Percentiles rank a stretch among this genome's conserved stretches.
Evolutionary conservation across 768 basidiomycete genomes (phyloP).

Genomic region (Panus rudis): DNA sequence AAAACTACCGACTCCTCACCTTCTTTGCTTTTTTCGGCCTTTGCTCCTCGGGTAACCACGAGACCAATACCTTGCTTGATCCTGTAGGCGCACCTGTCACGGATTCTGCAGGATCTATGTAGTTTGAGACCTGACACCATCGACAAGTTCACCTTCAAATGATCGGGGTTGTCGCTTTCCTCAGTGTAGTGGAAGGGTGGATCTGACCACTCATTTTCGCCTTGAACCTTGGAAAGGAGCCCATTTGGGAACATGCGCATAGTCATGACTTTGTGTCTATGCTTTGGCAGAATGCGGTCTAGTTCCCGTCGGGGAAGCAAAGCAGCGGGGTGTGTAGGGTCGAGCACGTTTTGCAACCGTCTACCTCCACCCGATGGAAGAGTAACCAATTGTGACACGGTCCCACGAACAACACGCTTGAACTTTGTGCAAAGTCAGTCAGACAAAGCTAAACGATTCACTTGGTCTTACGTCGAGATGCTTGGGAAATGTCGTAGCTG

Average conservation of each 20-base stretch:
- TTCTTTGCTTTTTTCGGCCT: conserved; percentile 15
- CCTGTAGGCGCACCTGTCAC: conserved; percentile 25
- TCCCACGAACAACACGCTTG: conserved; percentile 1
- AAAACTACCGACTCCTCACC: conserved; percentile 12
- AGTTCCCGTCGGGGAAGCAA: not conserved
- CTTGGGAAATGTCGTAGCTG: too few species aligned
- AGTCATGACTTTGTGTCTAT: not conserved
- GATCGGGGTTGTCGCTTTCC: not conserved
- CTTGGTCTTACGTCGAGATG: too few species aligned
- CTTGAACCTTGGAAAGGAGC: not conserved
- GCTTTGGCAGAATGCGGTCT: not conserved
- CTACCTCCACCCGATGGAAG: not conserved
- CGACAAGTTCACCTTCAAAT: not conserved
- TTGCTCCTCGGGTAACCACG: conserved; percentile 35
- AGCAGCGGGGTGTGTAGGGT: not conserved
- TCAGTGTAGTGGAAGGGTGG: not conserved
- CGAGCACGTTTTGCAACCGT: not conserved
- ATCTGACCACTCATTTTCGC: not conserved
- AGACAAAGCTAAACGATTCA: too few species aligned
- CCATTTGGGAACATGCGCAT: not conserved
- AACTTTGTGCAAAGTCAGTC: not conserved
- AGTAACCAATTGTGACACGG: not conserved
- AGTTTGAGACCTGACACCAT: conserved; percentile 14
- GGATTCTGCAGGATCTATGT: conserved; percentile 24
- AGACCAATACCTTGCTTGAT: conserved; percentile 35